These are phyloP conservation scores for Margaritispora aquatica DNA, from an alignment of 495 filamentous ascomycete genomes.

Conservation along the genomic window DNA sequence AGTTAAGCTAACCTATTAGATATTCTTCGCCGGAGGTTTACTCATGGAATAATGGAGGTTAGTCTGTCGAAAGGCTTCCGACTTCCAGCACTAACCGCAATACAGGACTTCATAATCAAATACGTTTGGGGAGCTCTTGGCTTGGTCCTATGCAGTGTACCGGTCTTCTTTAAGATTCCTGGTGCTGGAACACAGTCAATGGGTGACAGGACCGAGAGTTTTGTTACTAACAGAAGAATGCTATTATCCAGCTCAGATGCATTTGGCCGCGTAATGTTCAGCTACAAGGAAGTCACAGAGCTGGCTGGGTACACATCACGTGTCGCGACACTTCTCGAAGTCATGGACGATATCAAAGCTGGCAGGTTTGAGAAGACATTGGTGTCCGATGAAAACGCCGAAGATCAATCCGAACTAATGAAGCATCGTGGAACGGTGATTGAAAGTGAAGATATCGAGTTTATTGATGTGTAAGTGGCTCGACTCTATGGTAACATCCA, in stretches of 20 bases:
- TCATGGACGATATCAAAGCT: slow-evolving; percentile 86
- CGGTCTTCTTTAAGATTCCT: slow-evolving; percentile 91
- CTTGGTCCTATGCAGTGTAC: slow-evolving; percentile 88
- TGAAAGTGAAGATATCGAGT: slow-evolving; percentile 78
- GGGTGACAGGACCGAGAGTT: slow-evolving; percentile 90
- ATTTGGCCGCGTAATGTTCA: slow-evolving; percentile 96
- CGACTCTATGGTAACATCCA: background rate
- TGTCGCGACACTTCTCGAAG: slow-evolving; percentile 80
- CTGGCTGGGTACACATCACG: slow-evolving; percentile 92
- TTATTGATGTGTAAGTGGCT: slow-evolving; percentile 61
- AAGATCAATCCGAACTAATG: slow-evolving; percentile 72
- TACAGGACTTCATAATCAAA: slow-evolving; percentile 86
- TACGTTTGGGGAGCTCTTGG: slow-evolving; percentile 98
- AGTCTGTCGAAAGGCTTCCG: background rate
- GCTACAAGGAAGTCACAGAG: slow-evolving; percentile 94
- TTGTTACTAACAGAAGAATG: slow-evolving; percentile 91
- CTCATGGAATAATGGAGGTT: slow-evolving; percentile 91
- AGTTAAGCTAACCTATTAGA: slow-evolving; percentile 27
- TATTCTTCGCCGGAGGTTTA: slow-evolving; percentile 80
- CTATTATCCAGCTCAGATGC: slow-evolving; percentile 89
- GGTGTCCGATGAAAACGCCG: slow-evolving; percentile 77
- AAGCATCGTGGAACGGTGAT: slow-evolving; percentile 68
- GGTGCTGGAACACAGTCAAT: slow-evolving; percentile 65
- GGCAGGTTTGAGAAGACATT: slow-evolving; percentile 94
- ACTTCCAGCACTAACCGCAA: background rate